Conservation (phyloP, 345 rosid species). For the Aquilaria malaccensis region DNA sequence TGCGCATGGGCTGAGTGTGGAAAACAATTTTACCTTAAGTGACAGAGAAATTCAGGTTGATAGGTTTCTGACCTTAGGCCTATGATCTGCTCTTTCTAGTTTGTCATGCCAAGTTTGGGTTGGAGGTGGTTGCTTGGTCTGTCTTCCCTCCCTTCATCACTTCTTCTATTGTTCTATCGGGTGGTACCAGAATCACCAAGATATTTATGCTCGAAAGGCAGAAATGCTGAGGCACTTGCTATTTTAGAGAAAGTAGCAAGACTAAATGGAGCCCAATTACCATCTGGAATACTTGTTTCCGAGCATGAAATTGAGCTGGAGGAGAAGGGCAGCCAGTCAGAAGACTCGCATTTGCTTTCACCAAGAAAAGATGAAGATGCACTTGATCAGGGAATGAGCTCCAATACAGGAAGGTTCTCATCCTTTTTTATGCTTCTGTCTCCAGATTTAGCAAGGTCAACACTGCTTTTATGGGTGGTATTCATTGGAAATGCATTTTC, state of each 20-base stretch:
- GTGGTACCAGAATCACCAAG: conserved; percentile 83
- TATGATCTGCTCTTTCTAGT: conserved; percentile 27
- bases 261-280: conserved; percentile 47
- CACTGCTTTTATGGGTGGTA: conserved; percentile 74
- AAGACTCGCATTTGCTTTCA: conserved; percentile 36
- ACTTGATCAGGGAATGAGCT: conserved; percentile 24
- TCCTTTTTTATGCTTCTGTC: conserved; percentile 58
- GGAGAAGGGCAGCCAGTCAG: conserved; percentile 24
- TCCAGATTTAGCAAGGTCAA: conserved; percentile 52
- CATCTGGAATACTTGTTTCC: conserved; percentile 59
- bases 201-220: conserved; percentile 66
- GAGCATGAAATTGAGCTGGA: conserved; percentile 45
- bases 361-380: conserved; percentile 17
- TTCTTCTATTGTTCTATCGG: conserved; percentile 70
- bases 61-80: neutral
- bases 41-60: too few relatives aligned
- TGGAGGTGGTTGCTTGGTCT: conserved; percentile 94
- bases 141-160: conserved; percentile 67
- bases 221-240: conserved; percentile 47
- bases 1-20: too few relatives aligned
- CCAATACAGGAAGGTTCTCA: conserved; percentile 33
- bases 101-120: conserved; percentile 74
- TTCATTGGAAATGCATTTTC: conserved; percentile 90
- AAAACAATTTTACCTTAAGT: too few relatives aligned
- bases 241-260: conserved; percentile 61